Evolutionary conservation across 2,329 filamentous ascomycete species (phyloP).

Genomic region (Kalmusia sp.): DNA sequence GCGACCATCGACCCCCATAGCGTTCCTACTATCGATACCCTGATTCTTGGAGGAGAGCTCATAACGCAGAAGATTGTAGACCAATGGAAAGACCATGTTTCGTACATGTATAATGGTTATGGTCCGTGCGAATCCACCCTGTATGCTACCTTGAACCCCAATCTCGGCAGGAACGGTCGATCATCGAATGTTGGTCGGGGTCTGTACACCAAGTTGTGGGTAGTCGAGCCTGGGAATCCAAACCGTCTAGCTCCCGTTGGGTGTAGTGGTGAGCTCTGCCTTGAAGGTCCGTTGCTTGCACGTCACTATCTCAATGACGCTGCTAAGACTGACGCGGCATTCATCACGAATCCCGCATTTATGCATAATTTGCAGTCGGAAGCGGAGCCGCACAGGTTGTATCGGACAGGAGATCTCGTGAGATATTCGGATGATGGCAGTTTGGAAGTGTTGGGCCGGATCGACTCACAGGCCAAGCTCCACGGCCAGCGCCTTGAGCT

Average conservation of each 20-base stretch:
- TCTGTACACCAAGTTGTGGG: constrained; percentile 15
- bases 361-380: neutral
- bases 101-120: constrained; percentile 17
- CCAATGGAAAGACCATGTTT: neutral
- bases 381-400: constrained; percentile 10
- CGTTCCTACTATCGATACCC: neutral
- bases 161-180: constrained; percentile 19
- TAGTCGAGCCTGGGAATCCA: constrained; percentile 32
- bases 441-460: constrained; percentile 31
- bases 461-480: constrained; percentile 40
- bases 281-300: constrained; percentile 29
- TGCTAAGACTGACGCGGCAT: constrained; percentile 20
- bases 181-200: constrained; percentile 12
- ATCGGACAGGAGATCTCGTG: constrained; percentile 32
- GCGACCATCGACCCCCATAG: neutral
- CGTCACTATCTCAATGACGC: constrained; percentile 31
- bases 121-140: constrained; percentile 24
- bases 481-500: constrained; percentile 40
- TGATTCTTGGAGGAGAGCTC: constrained; percentile 1
- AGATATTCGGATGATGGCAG: constrained; percentile 22
- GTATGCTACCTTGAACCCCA: constrained; percentile 19
- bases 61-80: constrained; percentile 9
- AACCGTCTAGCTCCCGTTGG: constrained; percentile 25
- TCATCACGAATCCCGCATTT: constrained; percentile 18
- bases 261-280: constrained; percentile 28